Evolutionary conservation across 768 basidiomycete genomes (phyloP).

Genomic region (Chlorophyllum brunneum): DNA sequence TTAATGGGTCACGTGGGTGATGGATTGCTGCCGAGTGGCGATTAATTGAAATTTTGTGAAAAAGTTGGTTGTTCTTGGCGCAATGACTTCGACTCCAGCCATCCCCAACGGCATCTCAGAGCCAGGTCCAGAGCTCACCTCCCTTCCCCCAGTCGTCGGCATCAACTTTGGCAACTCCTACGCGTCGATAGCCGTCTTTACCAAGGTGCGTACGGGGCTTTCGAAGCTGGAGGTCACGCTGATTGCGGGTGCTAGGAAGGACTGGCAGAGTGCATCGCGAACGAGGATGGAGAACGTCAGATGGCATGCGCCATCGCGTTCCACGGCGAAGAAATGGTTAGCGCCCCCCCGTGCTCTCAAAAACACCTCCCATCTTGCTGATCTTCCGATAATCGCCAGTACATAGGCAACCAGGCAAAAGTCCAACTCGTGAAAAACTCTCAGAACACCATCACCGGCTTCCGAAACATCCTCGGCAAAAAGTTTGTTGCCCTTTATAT

Average conservation of each 20-base stretch:
- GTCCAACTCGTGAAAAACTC: slow-evolving; percentile 94
- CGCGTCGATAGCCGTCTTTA: slow-evolving; percentile 92
- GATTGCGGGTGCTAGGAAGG: slow-evolving; percentile 58
- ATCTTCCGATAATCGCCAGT: slow-evolving; percentile 46
- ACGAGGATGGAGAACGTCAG: slow-evolving; percentile 97
- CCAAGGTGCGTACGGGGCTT: slow-evolving; percentile 59
- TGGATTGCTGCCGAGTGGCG: background rate
- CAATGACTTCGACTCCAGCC: slow-evolving; percentile 1
- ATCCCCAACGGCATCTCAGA: slow-evolving; percentile 47
- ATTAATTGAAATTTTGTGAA: slow-evolving; percentile 5
- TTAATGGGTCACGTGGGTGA: background rate
- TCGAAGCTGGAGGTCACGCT: background rate
- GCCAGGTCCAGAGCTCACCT: slow-evolving; percentile 29
- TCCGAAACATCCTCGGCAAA: slow-evolving; percentile 91
- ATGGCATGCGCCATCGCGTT: slow-evolving; percentile 94
- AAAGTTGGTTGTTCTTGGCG: background rate
- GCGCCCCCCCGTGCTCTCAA: slow-evolving; percentile 22
- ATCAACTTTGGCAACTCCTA: slow-evolving; percentile 97
- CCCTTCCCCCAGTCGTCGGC: slow-evolving; percentile 70
- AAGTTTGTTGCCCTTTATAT: slow-evolving; percentile 49
- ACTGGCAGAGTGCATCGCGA: slow-evolving; percentile 91
- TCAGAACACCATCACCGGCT: slow-evolving; percentile 91
- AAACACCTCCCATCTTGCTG: slow-evolving; percentile 2
- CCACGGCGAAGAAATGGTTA: slow-evolving; percentile 84
- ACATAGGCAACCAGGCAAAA: slow-evolving; percentile 93